Base-by-base conservation (phyloP, 2,329 filamentous ascomycete genomes). In the Alternaria ethzedia region DNA sequence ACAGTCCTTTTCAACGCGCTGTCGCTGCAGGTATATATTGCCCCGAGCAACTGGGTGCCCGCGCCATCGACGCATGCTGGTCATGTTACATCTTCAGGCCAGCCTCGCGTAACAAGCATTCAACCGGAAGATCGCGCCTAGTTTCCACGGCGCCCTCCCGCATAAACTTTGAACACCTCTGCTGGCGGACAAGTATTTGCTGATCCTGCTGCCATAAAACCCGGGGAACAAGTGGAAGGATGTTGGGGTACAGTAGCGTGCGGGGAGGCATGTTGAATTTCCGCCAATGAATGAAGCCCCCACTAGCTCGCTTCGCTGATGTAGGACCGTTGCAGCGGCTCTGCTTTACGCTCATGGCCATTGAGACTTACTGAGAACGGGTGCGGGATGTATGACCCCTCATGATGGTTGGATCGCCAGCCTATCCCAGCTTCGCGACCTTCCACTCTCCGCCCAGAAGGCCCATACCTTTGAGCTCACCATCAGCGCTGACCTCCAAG, bases 371-470 rank as follows among this genome's bases (percentile, higher is more conserved):
- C 25, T 17, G 41, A 11, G 12, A 21, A 17, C 21, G 11, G 41
- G 23, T n/a, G 28, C 21, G 26, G 32, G 30, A 47, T 63, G 30
- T 25, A 43, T 43, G 12, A 43, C 59, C 55, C 44, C 45, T 52
- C 45, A 43, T 57, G 20, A 54, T 44, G 28, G 11, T 32, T 28
- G 56, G 44, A 20, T 10, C 23, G 57, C 57, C 26, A 44, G 63
- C 61, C 71, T 77, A 74, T 32, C 59, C 70, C 41, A 75, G 61
- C 36, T 61, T 75, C 28, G 71, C 60, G 10, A 80, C 69, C 51
- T 76, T 76, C 79, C 79, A 81, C 2, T 75, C 73, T n/a, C 78
- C 79, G 13, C 68, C 68, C 21, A 80, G 60, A 13, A 63, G 7
- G n/a, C 75, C 72, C 49, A 75, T 32, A 3, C 75, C 78, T 51